These are phyloP conservation scores for Ascochyta fabae DNA, from an alignment of 2,329 filamentous ascomycete species.

Conservation along the genomic window DNA sequence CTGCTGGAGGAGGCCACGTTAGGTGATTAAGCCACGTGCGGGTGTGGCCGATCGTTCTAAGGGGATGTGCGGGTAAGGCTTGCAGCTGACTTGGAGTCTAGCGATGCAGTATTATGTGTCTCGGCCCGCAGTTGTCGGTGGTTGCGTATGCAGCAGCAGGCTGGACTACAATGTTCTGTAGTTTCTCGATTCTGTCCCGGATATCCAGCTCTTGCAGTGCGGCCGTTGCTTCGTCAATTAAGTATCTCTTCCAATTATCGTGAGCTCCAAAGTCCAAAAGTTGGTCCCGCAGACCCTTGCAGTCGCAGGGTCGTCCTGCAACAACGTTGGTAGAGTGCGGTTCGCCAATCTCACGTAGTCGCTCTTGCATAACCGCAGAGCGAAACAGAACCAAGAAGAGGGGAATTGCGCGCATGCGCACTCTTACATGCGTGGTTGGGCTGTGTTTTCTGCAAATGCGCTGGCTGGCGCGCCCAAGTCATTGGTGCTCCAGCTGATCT, in stretches of 20 bases:
- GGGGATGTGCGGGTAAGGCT: background rate
- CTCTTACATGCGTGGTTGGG: constrained; percentile 37
- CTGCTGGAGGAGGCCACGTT: constrained; percentile 32
- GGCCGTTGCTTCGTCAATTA: constrained; percentile 12
- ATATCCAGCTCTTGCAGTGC: constrained; percentile 1
- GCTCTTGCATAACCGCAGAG: constrained; percentile 12
- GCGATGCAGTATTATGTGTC: constrained; percentile 1
- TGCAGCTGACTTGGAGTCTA: constrained; percentile 9
- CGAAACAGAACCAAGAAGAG: constrained; percentile 17
- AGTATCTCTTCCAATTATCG: background rate
- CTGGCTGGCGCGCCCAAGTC: constrained; percentile 33
- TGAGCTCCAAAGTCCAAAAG: constrained; percentile 2
- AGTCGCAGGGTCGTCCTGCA: constrained; percentile 5
- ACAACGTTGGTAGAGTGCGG: constrained; percentile 8
- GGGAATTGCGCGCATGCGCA: constrained; percentile 23
- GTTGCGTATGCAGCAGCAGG: background rate
- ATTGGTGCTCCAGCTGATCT: constrained; percentile 24
- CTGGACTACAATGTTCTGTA: background rate
- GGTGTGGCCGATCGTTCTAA: constrained; percentile 8
- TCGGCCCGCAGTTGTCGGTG: background rate
- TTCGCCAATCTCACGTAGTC: constrained; percentile 14
- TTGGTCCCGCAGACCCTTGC: constrained; percentile 2
- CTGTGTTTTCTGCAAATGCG: constrained; percentile 27
- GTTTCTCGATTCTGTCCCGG: background rate
- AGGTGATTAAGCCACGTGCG: constrained; percentile 15